These are phyloP conservation scores for Cucurbita ficifolia DNA, from an alignment of 306 rosid genomes.

Conservation along the genomic window DNA sequence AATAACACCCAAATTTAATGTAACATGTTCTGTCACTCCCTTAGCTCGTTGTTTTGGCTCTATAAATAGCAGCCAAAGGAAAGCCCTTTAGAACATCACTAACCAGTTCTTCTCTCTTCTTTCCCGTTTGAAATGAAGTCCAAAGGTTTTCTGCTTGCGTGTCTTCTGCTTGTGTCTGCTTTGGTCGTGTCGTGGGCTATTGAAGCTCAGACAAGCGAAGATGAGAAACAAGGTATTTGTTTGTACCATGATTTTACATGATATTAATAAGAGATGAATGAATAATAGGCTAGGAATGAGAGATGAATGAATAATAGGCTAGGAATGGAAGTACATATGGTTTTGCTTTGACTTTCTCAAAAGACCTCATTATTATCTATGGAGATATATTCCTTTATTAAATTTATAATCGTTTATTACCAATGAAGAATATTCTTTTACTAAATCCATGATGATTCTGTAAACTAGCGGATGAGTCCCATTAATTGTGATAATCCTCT, in stretches of 20 bases:
- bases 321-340: too few species aligned
- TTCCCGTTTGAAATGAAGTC: not conserved
- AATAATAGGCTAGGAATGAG: too few species aligned
- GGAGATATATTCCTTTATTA: too few species aligned
- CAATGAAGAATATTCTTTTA: too few species aligned
- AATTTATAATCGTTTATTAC: too few species aligned
- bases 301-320: too few species aligned
- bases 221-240: not conserved
- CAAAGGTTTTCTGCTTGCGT: not conserved
- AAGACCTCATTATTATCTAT: too few species aligned
- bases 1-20: not conserved
- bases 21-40: not conserved
- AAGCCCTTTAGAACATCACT: not conserved
- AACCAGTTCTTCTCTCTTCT: not conserved
- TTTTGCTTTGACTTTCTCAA: too few species aligned
- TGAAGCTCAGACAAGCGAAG: not conserved
- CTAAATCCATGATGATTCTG: too few species aligned
- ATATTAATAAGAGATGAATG: too few species aligned
- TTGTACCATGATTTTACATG: too few species aligned
- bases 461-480: too few species aligned
- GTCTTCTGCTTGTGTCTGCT: not conserved
- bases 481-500: not conserved
- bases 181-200: not conserved
- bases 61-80: not conserved
- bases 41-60: not conserved